Base-by-base conservation (phyloP, 1,284 basidiomycete genomes). In the Porodaedalea pini region DNA sequence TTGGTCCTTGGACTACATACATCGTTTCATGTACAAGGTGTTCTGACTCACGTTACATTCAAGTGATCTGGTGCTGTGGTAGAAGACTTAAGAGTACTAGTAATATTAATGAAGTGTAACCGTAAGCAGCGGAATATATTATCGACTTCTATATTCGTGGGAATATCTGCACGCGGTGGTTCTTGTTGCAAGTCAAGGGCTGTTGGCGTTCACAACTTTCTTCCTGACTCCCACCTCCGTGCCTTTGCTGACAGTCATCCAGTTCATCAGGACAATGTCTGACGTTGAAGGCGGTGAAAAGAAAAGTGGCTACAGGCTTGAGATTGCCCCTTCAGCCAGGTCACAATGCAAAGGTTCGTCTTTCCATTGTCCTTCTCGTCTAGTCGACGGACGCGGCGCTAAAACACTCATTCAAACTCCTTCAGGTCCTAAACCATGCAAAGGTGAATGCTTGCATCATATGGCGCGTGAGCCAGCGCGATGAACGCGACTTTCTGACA, bases 261-360 rank as follows among this genome's bases (percentile, higher is more conserved):
- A n/a, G n/a, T n/a, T 2, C 25, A 25, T 4, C 27, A 4, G 13
- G 62, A 65, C 65, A 54, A 85, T 85, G 83, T 80, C 83, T 63
- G 83, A 84, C 68, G 78, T 73, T 60, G 80, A 82, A 68, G 65
- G 71, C 58, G 58, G 61, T 21, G 71, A 69, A 63, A 74, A 79
- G 69, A 78, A 78, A 61, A 69, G 78, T 50, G 86, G 84, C 62
- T 92, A 92, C 73, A 82, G 90, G 64, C 73, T 93, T 51, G 91
- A 93, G 71, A 89, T 90, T 69, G 81, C 89, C 50, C 60, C 72
- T 39, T 82, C 80, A 57, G 75, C 73, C 59, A 80, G 92, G 56
- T 78, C 93, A 21, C 86, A 85, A 69, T 96, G 92, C 76, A 93
- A 91, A 77, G 92, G 92, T 88, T 58, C 57, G 78, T 71, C 40